Conservation (phyloP, 805 yeast genomes). For the Brettanomyces bruxellensis region DNA sequence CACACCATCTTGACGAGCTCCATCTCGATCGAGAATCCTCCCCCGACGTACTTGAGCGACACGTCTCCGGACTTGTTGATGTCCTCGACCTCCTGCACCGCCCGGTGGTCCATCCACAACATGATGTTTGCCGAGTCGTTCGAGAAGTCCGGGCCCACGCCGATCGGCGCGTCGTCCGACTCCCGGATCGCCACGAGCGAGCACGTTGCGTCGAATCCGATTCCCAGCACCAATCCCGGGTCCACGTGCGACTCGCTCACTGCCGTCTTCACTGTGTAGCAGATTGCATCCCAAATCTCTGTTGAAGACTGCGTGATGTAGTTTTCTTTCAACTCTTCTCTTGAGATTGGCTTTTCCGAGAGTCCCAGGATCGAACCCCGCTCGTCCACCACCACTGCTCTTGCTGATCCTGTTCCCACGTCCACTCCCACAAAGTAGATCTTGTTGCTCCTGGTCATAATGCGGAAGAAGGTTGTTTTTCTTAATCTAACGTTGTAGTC, state of each 20-base stretch:
- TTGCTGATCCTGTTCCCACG: slow-evolving; percentile 94
- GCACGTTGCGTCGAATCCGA: slow-evolving; percentile 97
- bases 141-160: slow-evolving; percentile 85
- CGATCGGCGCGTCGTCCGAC: slow-evolving; percentile 57
- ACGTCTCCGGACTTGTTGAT: slow-evolving; percentile 77
- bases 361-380: slow-evolving; percentile 73
- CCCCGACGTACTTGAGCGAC: slow-evolving; percentile 88
- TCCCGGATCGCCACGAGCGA: slow-evolving; percentile 78
- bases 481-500: background rate
- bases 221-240: slow-evolving; percentile 61
- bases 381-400: slow-evolving; percentile 86
- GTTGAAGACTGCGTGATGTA: slow-evolving; percentile 79
- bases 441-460: background rate
- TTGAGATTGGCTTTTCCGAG: slow-evolving; percentile 68
- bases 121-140: slow-evolving; percentile 73
- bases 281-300: slow-evolving; percentile 86
- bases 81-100: slow-evolving; percentile 65
- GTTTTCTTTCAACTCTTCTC: slow-evolving; percentile 66
- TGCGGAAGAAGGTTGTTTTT: background rate
- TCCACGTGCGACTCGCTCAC: slow-evolving; percentile 68
- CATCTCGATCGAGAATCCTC: slow-evolving; percentile 97
- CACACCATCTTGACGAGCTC: slow-evolving; percentile 95
- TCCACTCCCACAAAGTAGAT: slow-evolving; percentile 31
- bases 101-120: slow-evolving; percentile 98
- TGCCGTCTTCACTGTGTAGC: slow-evolving; percentile 71